Conservation (phyloP, 164 flowering plant genomes). For the Stephania japonica region DNA sequence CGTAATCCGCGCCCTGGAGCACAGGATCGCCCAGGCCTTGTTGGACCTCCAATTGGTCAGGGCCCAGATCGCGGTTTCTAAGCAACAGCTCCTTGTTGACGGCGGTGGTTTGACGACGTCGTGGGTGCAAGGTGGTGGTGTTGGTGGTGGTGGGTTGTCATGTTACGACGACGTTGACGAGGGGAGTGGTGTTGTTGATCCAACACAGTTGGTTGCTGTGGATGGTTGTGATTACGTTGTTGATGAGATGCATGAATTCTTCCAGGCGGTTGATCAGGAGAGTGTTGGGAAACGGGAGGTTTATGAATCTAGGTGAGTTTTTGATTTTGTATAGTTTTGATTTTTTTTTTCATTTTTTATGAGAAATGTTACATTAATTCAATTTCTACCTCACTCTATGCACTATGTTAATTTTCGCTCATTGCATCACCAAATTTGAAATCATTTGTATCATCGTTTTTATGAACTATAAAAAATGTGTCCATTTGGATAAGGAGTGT, state of each 20-base stretch:
- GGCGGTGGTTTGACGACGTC: too few relatives aligned
- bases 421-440: too few relatives aligned
- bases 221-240: slow-evolving; percentile 18
- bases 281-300: slow-evolving; percentile 51
- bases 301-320: slow-evolving; percentile 51
- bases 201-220: slow-evolving; percentile 23
- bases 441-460: too few relatives aligned
- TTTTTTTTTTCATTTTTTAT: background rate
- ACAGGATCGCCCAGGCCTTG: slow-evolving; percentile 17
- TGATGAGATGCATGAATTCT: slow-evolving; percentile 54
- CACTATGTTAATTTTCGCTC: too few relatives aligned
- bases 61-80: slow-evolving; percentile 36
- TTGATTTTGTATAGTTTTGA: background rate
- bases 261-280: slow-evolving; percentile 44
- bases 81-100: slow-evolving; percentile 42
- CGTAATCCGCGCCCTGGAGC: slow-evolving; percentile 19
- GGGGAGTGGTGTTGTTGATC: slow-evolving; percentile 20
- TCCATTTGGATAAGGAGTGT: too few relatives aligned
- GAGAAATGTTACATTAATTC: background rate
- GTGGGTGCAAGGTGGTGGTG: too few relatives aligned
- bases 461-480: too few relatives aligned
- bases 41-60: slow-evolving; percentile 46
- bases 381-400: too few relatives aligned
- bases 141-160: too few relatives aligned
- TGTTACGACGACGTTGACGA: slow-evolving; percentile 7